Evolutionary conservation across 768 basidiomycete genomes (phyloP).

Genomic region (Rhizopogon sp.): DNA sequence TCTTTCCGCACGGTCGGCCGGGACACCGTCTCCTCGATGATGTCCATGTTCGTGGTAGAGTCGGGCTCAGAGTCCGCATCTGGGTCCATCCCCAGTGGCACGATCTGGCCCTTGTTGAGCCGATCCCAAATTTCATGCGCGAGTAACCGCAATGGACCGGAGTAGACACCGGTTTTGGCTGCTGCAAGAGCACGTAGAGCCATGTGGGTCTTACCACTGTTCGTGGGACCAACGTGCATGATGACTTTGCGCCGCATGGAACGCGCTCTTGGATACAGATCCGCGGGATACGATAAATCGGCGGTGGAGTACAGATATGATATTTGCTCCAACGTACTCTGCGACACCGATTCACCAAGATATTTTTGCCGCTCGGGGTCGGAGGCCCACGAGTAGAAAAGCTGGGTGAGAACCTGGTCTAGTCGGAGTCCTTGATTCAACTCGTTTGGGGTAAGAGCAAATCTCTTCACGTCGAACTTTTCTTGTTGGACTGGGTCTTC

Average conservation of each 20-base stretch:
- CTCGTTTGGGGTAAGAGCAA: slow-evolving; percentile 31
- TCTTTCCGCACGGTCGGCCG: slow-evolving; percentile 24
- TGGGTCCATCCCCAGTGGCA: slow-evolving; percentile 58
- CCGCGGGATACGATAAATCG: slow-evolving; percentile 42
- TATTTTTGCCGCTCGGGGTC: slow-evolving; percentile 22
- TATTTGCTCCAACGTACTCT: slow-evolving; percentile 34
- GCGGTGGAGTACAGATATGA: slow-evolving; percentile 31
- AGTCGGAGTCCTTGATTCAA: slow-evolving; percentile 20
- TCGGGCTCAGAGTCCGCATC: slow-evolving; percentile 33
- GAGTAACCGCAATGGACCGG: slow-evolving; percentile 86
- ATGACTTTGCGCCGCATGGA: slow-evolving; percentile 68
- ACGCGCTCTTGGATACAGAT: slow-evolving; percentile 50
- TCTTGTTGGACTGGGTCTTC: slow-evolving; percentile 9
- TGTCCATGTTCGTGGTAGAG: slow-evolving; percentile 29
- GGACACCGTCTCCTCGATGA: slow-evolving; percentile 16
- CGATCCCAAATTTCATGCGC: slow-evolving; percentile 95
- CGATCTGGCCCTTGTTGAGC: slow-evolving; percentile 85
- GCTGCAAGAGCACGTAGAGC: slow-evolving; percentile 85
- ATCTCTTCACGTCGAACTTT: slow-evolving; percentile 38
- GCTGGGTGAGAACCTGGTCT: slow-evolving; percentile 47
- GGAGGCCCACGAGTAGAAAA: slow-evolving; percentile 55
- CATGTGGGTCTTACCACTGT: slow-evolving; percentile 94
- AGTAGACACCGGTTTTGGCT: slow-evolving; percentile 72
- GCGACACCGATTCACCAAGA: slow-evolving; percentile 23
- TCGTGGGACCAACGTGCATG: slow-evolving; percentile 97